These are phyloP conservation scores for Globisporangium paddicum DNA, from an alignment of 352 stramenopile genomes.

Conservation along the genomic window DNA sequence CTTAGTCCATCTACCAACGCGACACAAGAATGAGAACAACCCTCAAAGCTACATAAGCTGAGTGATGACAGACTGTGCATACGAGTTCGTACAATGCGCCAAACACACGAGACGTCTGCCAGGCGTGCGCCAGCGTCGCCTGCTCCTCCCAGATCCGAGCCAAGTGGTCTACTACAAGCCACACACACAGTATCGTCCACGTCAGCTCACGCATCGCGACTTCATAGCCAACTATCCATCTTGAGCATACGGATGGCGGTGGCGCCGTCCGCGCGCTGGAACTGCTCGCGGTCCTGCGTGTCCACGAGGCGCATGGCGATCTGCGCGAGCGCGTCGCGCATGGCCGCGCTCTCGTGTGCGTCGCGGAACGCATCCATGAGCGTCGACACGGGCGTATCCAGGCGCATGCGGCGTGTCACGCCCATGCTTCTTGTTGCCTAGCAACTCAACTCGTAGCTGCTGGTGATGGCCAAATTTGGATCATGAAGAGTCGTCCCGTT, in stretches of 20 bases:
- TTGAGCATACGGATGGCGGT: constrained; percentile 40
- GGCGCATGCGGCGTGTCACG: constrained; percentile 12
- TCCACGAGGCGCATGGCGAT: constrained; percentile 56
- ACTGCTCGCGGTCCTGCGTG: constrained; percentile 42
- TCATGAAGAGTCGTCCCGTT: not conserved
- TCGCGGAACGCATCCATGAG: constrained; percentile 45
- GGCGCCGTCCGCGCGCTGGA: constrained; percentile 46
- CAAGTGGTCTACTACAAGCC: constrained; percentile 50
- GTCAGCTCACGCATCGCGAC: no score
- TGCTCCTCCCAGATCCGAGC: constrained; percentile 51
- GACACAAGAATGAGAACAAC: not conserved
- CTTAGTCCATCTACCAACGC: constrained; percentile 29
- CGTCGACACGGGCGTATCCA: constrained; percentile 26
- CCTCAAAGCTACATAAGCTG: no score
- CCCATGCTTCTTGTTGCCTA: not conserved
- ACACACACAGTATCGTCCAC: not conserved
- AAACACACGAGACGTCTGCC: constrained; percentile 33
- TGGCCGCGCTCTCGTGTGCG: constrained; percentile 15
- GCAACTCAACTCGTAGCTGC: not conserved
- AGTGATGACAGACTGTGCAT: not conserved
- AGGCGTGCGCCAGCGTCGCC: constrained; percentile 29
- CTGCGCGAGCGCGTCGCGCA: constrained; percentile 45
- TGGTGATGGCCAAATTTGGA: not conserved
- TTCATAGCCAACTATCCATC: no score
- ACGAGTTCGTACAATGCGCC: constrained; percentile 18